Evolutionary conservation across 441 rosid species (phyloP).

Genomic region (Adansonia rubrostipa): DNA sequence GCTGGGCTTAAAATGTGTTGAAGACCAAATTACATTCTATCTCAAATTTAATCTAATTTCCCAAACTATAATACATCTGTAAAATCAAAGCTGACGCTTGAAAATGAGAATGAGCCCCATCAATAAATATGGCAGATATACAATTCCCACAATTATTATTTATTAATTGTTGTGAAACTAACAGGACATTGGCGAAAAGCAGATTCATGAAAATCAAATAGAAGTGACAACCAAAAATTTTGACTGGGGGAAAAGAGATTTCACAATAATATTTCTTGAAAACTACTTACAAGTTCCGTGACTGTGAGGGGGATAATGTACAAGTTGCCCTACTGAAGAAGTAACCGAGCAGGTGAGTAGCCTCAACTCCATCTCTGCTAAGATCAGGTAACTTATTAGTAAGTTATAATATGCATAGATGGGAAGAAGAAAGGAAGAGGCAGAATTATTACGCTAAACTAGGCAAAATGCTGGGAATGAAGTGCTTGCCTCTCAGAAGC

Average conservation of each 20-base stretch:
- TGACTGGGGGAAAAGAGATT: slow-evolving; percentile 5
- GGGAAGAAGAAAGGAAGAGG: not conserved
- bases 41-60: not conserved
- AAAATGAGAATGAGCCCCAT: not conserved
- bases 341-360: not conserved
- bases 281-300: slow-evolving; percentile 25
- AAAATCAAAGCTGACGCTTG: slow-evolving; percentile 1
- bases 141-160: not conserved
- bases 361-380: slow-evolving; percentile 9
- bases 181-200: not conserved
- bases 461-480: not conserved
- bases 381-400: not conserved
- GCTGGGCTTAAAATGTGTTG: not conserved
- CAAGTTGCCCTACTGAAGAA: slow-evolving; percentile 17
- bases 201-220: not conserved
- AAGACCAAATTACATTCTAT: not conserved
- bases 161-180: not conserved
- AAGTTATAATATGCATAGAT: not conserved
- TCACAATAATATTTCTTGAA: not conserved
- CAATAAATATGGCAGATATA: not conserved
- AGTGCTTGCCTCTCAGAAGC: slow-evolving; percentile 7
- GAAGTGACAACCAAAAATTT: not conserved
- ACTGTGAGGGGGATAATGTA: slow-evolving; percentile 17
- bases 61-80: not conserved
- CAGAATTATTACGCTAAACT: not conserved